phyloP scores from a whole-genome alignment of 75 land plant genomes.

The Cupressus sempervirens region DNA sequence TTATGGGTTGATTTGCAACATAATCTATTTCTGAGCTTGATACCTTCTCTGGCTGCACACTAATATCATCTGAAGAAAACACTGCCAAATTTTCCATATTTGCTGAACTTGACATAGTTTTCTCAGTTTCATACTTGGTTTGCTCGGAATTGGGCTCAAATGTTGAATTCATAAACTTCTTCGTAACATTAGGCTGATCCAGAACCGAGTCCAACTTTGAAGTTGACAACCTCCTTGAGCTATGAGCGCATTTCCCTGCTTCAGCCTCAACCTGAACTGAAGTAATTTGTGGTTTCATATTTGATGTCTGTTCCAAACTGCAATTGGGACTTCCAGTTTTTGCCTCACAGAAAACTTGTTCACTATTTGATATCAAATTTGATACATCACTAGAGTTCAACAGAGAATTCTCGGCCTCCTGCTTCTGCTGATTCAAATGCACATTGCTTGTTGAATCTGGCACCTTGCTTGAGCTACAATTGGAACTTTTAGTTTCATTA shows the following conservation, averaged over 20 bases:
- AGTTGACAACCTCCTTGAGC: conserved; percentile 8
- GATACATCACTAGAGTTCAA: background rate
- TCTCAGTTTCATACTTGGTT: background rate
- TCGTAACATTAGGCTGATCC: conserved; percentile 32
- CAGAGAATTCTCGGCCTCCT: background rate
- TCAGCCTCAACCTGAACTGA: background rate
- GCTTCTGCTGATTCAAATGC: background rate
- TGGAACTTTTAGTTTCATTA: background rate
- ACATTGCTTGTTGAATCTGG: background rate
- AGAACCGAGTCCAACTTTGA: background rate
- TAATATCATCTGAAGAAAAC: background rate
- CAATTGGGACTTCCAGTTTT: background rate
- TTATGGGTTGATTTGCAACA: background rate
- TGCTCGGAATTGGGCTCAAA: background rate
- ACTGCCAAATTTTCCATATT: background rate
- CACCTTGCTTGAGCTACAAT: background rate
- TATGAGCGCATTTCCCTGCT: background rate
- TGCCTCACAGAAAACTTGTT: background rate
- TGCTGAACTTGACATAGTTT: background rate
- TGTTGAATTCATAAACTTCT: background rate
- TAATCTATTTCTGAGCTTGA: background rate
- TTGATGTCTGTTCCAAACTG: background rate
- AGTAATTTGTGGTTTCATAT: background rate
- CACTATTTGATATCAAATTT: background rate
- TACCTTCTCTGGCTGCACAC: background rate